Base-by-base conservation (phyloP, 257 asterid species). In the Henckelia pumila region DNA sequence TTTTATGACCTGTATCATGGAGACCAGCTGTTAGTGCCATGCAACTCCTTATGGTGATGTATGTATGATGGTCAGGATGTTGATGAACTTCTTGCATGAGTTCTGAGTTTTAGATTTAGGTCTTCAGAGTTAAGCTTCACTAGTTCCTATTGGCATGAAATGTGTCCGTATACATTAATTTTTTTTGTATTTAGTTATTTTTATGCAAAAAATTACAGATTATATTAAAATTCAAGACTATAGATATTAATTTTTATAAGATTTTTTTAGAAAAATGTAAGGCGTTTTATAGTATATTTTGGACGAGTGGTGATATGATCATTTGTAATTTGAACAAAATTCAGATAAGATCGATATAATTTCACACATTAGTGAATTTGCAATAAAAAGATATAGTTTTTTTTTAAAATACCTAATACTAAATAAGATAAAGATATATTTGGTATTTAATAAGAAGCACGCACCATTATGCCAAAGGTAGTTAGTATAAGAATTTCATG, bases 51-150 rank as follows among this genome's bases (percentile, higher is more conserved):
- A 32, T 52, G 19, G 40, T 13, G 6, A 40, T 8, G 19, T 44
- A 56, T 61, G 4, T 17, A 40, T 8, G 40, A 56, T 14, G 57
- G 40, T 23, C 24, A 49, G 63, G 29, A 8, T 21, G 24, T 23
- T 76, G 64, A 64, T 67, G 56, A 17, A 52, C 24, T 53, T 62
- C 20, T 23, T 37, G 14, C 47, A 44, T 61, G 28, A 32, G 33
- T 8, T 37, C 58, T 64, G 40, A 57, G n/a, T 59, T 64, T 19
- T 64, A 24, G 56, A 57, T 68, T 50, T 21, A 22, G 63, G 37
- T 33, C 57, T 30, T 59, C 20, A 7, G 24, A n/a, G 32, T 62
- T 25, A 13, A 59, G 64, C 61, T 30, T 50, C n/a, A 26, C 52
- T 40, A 40, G 6, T 40, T 13, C n/a, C 52, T 40, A 1, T 40